Evolutionary conservation across 192 early-diverging fungal genomes (phyloP), one percentile per base, ranked within the genome.

Genomic region (Backusella psychrophila): DNA sequence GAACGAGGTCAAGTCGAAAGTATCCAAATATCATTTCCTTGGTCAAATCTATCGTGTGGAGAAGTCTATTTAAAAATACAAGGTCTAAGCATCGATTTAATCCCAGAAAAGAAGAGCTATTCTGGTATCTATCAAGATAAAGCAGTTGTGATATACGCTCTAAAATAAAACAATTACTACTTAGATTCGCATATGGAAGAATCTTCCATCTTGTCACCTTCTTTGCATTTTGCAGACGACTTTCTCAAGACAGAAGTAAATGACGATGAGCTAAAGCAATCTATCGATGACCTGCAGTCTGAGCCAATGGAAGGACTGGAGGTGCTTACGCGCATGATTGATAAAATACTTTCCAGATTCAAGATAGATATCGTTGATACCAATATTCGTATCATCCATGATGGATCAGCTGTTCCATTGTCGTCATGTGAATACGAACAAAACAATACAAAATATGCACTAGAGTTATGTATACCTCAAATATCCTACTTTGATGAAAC

Each of bases 211-310:
- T 76, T 96, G 52, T 90, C 93, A 4, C 92, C 95, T n/a, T 96
- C 96, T 3, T 83, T 96, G 12, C 92, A 93, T 76, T 92, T 97
- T 71, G 96, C 96, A 19, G 94, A 90, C 66, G 94, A 95, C 80
- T 97, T 97, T 85, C 76, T 97, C 42, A 88, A 89, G 44, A 85
- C 88, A 15, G 89, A 90, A 59, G 85, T 85, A 33, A 86, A 86
- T n/a, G 76, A 80, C 63, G 82, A 85, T 66, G 86, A 87, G 26
- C 80, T 90, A 14, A 78, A 86, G 35, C 85, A 88, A 14, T 86
- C 87, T 2, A 78, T 89, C 34, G 81, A 87, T 69, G 76, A 66
- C 33, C 81, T 79, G 41, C 69, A 77, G 1, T 44, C 66, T 12
- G 77, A 74, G 17, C 38, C 46, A 1, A 82, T 90, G 23, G 87